Base-by-base conservation (phyloP, 2,329 filamentous ascomycete species). In the Ascochyta lentis region DNA sequence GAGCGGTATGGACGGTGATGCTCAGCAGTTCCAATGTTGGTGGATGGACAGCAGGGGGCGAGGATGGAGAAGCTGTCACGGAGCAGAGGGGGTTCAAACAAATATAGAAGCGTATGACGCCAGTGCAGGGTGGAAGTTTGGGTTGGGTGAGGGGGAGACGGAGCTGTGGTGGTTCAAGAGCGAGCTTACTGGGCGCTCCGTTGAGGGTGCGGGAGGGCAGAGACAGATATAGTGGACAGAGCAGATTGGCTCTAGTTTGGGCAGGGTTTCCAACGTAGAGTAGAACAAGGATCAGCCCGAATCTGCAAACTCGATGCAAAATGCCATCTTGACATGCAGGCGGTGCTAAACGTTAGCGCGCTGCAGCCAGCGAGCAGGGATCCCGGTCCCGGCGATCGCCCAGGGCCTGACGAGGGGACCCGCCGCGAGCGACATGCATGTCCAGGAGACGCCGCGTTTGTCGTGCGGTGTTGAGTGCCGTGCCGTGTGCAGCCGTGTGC, bases 281-380 rank as follows among this genome's bases (percentile, higher is more conserved):
- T 6, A 44, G 39, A 48, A 49, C 54, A 57, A 57, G 54, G 54
- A 57, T 57, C 53, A 43, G 54, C 49, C 46, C 49, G 48, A 48
- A 49, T 41, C 52, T 45, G 48, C 52, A 57, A 57, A 45, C 43
- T 48, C 54, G 54, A 57, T 57, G 54, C 54, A 57, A 57, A 57
- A 57, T 57, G 34, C 54, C 54, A 57, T 57, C 54, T 57, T 39
- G 54, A 52, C 54, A 52, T 57, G 49, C 54, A 57, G 43, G 54
- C 54, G 48, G 54, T 37, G 44, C 47, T 52, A 49, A 45, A 31
- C 22, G 19, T 49, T 57, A 57, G 54, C 54, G 49, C 45, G 48
- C 34, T 45, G 44, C 48, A 48, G 34, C 29, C 48, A 39, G 42
- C 54, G 26, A 9, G 49, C 54, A 57, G 40, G 49, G 54, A 53